These are phyloP conservation scores for Trichophyton verrucosum DNA, from an alignment of 2,329 filamentous ascomycete species.

Conservation along the genomic window DNA sequence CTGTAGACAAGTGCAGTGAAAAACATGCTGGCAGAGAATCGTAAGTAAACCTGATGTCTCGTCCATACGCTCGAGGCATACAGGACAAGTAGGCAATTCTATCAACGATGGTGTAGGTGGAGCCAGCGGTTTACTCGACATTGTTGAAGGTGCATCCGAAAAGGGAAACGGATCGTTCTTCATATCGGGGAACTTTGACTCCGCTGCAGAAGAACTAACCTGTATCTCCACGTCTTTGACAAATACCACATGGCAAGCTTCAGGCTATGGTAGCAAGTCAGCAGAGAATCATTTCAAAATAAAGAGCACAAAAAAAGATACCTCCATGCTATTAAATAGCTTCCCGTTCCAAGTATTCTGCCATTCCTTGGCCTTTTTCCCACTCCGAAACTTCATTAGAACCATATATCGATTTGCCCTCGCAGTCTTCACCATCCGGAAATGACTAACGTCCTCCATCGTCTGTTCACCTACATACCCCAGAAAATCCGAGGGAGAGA, in stretches of 20 bases:
- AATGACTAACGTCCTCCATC: conserved; percentile 77
- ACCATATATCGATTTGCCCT: conserved; percentile 88
- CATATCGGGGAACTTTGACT: conserved; percentile 46
- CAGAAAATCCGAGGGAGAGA: conserved; percentile 79
- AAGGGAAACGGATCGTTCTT: conserved; percentile 51
- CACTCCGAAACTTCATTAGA: conserved; percentile 79
- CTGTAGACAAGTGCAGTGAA: conserved; percentile 89
- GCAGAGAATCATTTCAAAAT: conserved; percentile 8
- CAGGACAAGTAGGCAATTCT: conserved; percentile 88
- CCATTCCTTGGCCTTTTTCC: conserved; percentile 63
- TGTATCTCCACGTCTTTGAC: conserved; percentile 77
- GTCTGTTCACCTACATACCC: conserved; percentile 86
- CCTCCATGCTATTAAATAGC: conserved; percentile 83
- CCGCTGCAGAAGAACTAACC: conserved; percentile 25
- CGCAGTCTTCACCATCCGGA: conserved; percentile 83
- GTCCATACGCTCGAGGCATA: conserved; percentile 96
- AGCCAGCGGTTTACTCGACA: conserved; percentile 51
- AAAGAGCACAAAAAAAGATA: conserved; percentile 27
- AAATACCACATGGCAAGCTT: conserved; percentile 90
- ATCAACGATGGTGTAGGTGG: conserved; percentile 72
- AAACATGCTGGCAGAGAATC: conserved; percentile 93
- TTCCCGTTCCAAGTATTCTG: conserved; percentile 82
- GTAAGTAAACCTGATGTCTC: conserved; percentile 91
- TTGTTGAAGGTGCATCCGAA: conserved; percentile 24
- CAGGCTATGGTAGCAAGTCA: conserved; percentile 44